Evolutionary conservation across 2,329 filamentous ascomycete species (phyloP).

Genomic region (Cladosporium oxysporum): DNA sequence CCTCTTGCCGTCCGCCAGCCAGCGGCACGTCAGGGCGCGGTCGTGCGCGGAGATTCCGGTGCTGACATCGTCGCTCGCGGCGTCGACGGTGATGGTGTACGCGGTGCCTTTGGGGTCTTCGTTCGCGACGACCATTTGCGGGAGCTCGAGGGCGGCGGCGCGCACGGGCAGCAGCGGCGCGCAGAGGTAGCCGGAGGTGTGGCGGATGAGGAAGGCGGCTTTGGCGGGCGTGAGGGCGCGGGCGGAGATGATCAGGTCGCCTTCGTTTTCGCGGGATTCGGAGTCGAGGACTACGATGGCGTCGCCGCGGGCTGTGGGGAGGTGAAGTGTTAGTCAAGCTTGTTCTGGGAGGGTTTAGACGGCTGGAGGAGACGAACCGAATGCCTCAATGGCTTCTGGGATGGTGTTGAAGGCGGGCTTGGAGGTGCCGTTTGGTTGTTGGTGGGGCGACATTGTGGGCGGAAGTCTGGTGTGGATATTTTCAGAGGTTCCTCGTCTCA

Average conservation of each 20-base stretch:
- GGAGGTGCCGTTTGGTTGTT: slow-evolving; percentile 30
- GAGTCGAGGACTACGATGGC: slow-evolving; percentile 97
- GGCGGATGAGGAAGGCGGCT: slow-evolving; percentile 93
- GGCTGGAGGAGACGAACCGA: slow-evolving; percentile 36
- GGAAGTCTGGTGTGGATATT: not conserved
- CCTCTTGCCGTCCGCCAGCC: slow-evolving; percentile 67
- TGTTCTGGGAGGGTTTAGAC: not conserved
- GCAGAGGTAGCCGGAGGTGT: slow-evolving; percentile 88
- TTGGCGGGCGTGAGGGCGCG: slow-evolving; percentile 80
- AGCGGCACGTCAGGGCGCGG: slow-evolving; percentile 76
- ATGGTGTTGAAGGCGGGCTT: slow-evolving; percentile 46
- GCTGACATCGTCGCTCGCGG: slow-evolving; percentile 64
- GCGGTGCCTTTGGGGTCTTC: slow-evolving; percentile 84
- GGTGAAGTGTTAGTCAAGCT: not conserved
- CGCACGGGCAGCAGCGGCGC: slow-evolving; percentile 73
- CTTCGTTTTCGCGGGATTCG: slow-evolving; percentile 92
- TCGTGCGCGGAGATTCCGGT: slow-evolving; percentile 93
- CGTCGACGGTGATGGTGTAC: slow-evolving; percentile 89
- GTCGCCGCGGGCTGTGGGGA: slow-evolving; percentile 59
- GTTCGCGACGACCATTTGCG: slow-evolving; percentile 82
- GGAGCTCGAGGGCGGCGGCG: slow-evolving; percentile 71
- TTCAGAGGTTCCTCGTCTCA: not conserved
- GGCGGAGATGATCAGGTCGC: slow-evolving; percentile 94
- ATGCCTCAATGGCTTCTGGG: slow-evolving; percentile 48
- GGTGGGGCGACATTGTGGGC: slow-evolving; percentile 5